phyloP scores from a whole-genome alignment of 2,329 filamentous ascomycete genomes.

The Aschersonia sp. region DNA sequence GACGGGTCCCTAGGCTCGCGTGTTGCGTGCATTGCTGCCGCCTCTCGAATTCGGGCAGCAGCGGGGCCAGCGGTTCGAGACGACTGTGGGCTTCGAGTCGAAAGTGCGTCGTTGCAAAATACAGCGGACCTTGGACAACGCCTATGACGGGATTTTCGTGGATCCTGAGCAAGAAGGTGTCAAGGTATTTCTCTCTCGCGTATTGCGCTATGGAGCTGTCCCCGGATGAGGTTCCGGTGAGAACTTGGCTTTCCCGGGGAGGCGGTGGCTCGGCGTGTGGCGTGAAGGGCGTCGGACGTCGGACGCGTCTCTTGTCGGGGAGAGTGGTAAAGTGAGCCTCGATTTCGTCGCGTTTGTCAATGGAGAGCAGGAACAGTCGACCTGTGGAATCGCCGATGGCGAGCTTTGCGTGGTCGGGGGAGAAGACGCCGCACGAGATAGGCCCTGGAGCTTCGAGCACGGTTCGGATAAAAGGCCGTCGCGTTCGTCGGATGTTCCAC shows the following conservation, averaged over 20 bases:
- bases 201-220: slow-evolving; percentile 9
- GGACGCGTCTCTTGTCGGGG: slow-evolving; percentile 20
- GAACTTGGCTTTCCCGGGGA: slow-evolving; percentile 13
- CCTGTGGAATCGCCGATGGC: slow-evolving; percentile 48
- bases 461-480: slow-evolving; percentile 32
- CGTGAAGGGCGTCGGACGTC: slow-evolving; percentile 31
- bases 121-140: slow-evolving; percentile 39
- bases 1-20: slow-evolving; percentile 10
- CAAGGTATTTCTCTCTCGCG: slow-evolving; percentile 18
- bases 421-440: slow-evolving; percentile 44
- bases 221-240: not conserved
- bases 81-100: slow-evolving; percentile 32
- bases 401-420: slow-evolving; percentile 37
- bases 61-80: slow-evolving; percentile 24
- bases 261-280: slow-evolving; percentile 35
- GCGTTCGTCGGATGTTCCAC: slow-evolving; percentile 40
- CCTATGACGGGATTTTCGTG: slow-evolving; percentile 34
- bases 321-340: slow-evolving; percentile 20
- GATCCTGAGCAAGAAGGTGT: slow-evolving; percentile 23
- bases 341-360: slow-evolving; percentile 28
- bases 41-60: slow-evolving; percentile 27
- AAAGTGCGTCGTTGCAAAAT: slow-evolving; percentile 30
- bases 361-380: slow-evolving; percentile 38
- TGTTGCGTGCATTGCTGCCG: slow-evolving; percentile 27
- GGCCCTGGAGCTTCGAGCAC: slow-evolving; percentile 40